These are phyloP conservation scores for Alternaria sp. DNA, from an alignment of 2,329 filamentous ascomycete species.

Conservation along the genomic window DNA sequence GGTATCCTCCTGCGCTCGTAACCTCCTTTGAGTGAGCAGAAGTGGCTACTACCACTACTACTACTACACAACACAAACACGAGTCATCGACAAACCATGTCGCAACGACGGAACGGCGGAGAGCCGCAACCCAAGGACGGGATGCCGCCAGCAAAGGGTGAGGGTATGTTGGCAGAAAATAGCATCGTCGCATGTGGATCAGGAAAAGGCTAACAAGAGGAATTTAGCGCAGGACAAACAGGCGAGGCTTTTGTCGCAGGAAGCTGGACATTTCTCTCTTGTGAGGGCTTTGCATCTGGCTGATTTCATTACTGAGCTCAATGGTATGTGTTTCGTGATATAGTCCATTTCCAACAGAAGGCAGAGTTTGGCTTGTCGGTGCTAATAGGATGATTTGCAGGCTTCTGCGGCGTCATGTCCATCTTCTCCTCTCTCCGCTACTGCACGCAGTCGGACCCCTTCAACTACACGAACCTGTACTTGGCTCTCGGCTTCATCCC, in stretches of 20 bases:
- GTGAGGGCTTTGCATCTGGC: conserved; percentile 74
- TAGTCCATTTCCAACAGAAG: not conserved
- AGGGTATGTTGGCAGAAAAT: conserved; percentile 49
- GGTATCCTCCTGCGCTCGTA: not conserved
- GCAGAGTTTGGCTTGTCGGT: not conserved
- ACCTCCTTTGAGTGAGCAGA: not conserved
- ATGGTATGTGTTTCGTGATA: conserved; percentile 59
- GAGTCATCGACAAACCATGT: conserved; percentile 11
- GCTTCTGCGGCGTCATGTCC: conserved; percentile 91
- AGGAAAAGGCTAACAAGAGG: conserved; percentile 17
- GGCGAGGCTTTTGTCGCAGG: conserved; percentile 72
- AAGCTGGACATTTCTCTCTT: conserved; percentile 75
- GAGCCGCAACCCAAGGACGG: conserved; percentile 52
- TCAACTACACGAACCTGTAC: conserved; percentile 75
- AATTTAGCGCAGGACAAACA: conserved; percentile 74
- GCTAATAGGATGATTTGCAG: conserved; percentile 51
- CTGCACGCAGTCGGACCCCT: conserved; percentile 74
- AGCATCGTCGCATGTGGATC: not conserved
- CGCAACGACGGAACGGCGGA: conserved; percentile 21
- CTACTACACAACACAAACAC: conserved; percentile 29
- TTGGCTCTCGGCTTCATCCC: conserved; percentile 86
- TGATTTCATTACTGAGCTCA: conserved; percentile 83
- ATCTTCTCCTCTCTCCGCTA: conserved; percentile 95
- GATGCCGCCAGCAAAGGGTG: conserved; percentile 50
- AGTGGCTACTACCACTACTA: conserved; percentile 26